Percentiles rank a stretch among this genome's conserved stretches.
phyloP scores from a whole-genome alignment of 2,329 filamentous ascomycete genomes.

The Fusarium sp. region DNA sequence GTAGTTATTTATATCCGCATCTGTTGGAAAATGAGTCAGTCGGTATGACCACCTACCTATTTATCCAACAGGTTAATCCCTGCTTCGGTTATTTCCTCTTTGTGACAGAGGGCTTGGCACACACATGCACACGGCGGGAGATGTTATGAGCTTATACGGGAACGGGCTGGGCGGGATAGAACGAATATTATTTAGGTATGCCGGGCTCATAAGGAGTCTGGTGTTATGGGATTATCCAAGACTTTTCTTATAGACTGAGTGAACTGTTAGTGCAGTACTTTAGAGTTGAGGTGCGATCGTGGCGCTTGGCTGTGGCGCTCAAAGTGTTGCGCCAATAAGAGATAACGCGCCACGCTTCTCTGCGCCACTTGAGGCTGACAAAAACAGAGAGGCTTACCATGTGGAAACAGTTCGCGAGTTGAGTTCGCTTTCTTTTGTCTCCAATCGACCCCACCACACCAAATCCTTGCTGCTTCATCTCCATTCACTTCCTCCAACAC shows the following conservation, averaged over 20 bases:
- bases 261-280: not conserved
- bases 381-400: not conserved
- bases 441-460: not conserved
- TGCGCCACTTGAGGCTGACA: not conserved
- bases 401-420: not conserved
- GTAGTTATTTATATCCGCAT: no score
- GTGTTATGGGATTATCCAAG: not conserved
- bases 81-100: not conserved
- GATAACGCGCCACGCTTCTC: not conserved
- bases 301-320: not conserved
- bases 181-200: no score
- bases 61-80: not conserved
- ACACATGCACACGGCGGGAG: not conserved
- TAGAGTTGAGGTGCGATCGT: not conserved
- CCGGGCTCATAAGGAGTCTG: not conserved
- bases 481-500: not conserved
- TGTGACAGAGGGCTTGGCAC: not conserved
- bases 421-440: not conserved
- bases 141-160: not conserved
- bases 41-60: not conserved
- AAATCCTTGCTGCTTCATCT: not conserved
- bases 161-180: not conserved
- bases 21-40: not conserved
- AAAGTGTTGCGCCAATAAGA: not conserved
- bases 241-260: not conserved